A percentile compares a stretch with the other conserved stretches of the same genome.
phyloP scores from a whole-genome alignment of 2,329 filamentous ascomycete species.

The Claviceps purpurea region DNA sequence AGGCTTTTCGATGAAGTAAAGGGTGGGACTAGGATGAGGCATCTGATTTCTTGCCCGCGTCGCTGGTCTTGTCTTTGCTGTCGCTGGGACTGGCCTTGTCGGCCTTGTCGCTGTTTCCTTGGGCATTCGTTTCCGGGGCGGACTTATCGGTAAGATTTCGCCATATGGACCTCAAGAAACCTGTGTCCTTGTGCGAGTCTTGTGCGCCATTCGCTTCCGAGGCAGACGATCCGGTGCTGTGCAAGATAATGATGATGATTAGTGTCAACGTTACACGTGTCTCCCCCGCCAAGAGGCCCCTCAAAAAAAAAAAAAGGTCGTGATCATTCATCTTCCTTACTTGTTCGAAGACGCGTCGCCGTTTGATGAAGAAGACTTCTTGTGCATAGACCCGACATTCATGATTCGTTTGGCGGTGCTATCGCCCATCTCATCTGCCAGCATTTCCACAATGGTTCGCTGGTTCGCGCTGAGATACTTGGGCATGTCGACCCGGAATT shows the following conservation, averaged over 20 bases:
- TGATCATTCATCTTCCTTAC: slow-evolving; percentile 1
- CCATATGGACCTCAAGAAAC: slow-evolving; percentile 88
- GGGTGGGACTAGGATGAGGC: slow-evolving; percentile 14
- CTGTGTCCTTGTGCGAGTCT: slow-evolving; percentile 59
- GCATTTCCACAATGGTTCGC: slow-evolving; percentile 83
- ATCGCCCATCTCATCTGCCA: slow-evolving; percentile 92
- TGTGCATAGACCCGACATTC: slow-evolving; percentile 44
- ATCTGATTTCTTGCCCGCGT: slow-evolving; percentile 22
- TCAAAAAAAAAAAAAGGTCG: not conserved
- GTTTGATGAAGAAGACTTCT: not conserved
- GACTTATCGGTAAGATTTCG: slow-evolving; percentile 76
- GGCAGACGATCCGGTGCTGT: slow-evolving; percentile 11
- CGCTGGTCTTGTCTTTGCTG: slow-evolving; percentile 4
- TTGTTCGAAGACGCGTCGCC: not conserved
- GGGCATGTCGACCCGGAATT: slow-evolving; percentile 91
- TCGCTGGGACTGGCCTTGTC: slow-evolving; percentile 9
- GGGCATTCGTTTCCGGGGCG: slow-evolving; percentile 30
- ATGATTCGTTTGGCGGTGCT: slow-evolving; percentile 85
- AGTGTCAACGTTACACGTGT: not conserved
- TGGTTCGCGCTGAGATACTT: slow-evolving; percentile 89
- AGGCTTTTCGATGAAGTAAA: too few species aligned
- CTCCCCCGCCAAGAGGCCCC: too few species aligned
- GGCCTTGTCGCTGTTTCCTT: slow-evolving; percentile 14
- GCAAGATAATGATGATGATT: not conserved
- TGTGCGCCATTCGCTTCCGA: slow-evolving; percentile 14